Percentiles rank a stretch among this genome's conserved stretches.
phyloP scores from a whole-genome alignment of 2,329 filamentous ascomycete species.

The Trichoderma harzianum region DNA sequence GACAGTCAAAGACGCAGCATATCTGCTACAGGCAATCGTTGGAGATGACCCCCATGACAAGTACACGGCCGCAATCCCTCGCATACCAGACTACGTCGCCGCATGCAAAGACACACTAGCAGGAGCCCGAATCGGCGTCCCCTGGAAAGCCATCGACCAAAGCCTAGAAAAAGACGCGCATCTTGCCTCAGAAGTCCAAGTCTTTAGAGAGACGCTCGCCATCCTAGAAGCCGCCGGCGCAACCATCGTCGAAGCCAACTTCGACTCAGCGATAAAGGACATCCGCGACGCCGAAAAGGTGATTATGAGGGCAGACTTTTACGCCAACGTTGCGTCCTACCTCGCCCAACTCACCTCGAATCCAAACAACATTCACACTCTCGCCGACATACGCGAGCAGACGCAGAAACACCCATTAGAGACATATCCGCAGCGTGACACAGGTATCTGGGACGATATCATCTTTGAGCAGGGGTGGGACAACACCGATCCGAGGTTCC shows the following conservation, averaged over 20 bases:
- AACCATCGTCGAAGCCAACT: slow-evolving; percentile 54
- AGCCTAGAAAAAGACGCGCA: slow-evolving; percentile 13
- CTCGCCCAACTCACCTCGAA: slow-evolving; percentile 55
- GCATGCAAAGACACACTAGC: slow-evolving; percentile 54
- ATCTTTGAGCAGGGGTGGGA: slow-evolving; percentile 46
- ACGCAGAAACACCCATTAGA: slow-evolving; percentile 53
- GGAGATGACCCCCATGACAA: slow-evolving; percentile 58
- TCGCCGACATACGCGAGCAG: slow-evolving; percentile 52
- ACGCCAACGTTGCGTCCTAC: slow-evolving; percentile 53
- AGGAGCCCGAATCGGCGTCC: slow-evolving; percentile 61
- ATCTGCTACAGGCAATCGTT: slow-evolving; percentile 59
- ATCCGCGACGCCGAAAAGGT: slow-evolving; percentile 22
- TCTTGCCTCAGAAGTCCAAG: slow-evolving; percentile 34
- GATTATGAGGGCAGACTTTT: slow-evolving; percentile 59
- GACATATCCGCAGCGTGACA: slow-evolving; percentile 60
- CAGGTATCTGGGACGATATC: slow-evolving; percentile 51
- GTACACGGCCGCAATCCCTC: slow-evolving; percentile 47
- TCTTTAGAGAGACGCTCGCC: slow-evolving; percentile 52
- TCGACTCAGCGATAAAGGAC: slow-evolving; percentile 11
- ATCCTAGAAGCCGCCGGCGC: slow-evolving; percentile 54
- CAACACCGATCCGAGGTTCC: slow-evolving; percentile 56
- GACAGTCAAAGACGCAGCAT: slow-evolving; percentile 61
- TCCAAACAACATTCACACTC: slow-evolving; percentile 46
- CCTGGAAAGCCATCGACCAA: slow-evolving; percentile 54
- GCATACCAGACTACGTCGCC: slow-evolving; percentile 55